Conservation (phyloP, 768 basidiomycete species). For the Kwoniella botswanensis region DNA sequence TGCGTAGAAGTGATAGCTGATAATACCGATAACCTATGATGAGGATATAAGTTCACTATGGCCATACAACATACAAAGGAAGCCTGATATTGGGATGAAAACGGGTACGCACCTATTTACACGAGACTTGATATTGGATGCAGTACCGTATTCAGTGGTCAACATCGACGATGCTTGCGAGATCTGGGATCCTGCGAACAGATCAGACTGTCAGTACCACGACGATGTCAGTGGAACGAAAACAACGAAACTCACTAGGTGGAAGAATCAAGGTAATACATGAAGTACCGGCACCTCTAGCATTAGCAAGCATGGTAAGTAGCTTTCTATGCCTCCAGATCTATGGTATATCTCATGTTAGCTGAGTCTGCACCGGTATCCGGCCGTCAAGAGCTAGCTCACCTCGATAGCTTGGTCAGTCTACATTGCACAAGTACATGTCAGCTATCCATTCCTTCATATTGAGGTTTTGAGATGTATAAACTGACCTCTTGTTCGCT, state of each 20-base stretch:
- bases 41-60: not conserved
- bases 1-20: slow-evolving; percentile 98
- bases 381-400: not conserved
- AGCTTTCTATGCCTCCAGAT: slow-evolving; percentile 93
- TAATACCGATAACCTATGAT: slow-evolving; percentile 73
- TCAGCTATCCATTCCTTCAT: slow-evolving; percentile 4
- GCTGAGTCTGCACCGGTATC: not conserved
- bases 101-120: slow-evolving; percentile 45
- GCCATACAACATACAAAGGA: not conserved
- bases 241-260: slow-evolving; percentile 62
- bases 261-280: slow-evolving; percentile 99
- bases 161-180: slow-evolving; percentile 93
- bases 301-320: slow-evolving; percentile 94
- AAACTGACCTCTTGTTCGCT: slow-evolving; percentile 32
- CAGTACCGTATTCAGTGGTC: slow-evolving; percentile 96
- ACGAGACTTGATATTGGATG: slow-evolving; percentile 99
- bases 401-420: slow-evolving; percentile 53
- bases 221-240: not conserved
- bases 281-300: slow-evolving; percentile 94
- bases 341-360: slow-evolving; percentile 23
- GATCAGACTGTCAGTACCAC: not conserved
- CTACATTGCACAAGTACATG: slow-evolving; percentile 13
- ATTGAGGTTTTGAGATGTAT: not conserved
- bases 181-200: slow-evolving; percentile 69
- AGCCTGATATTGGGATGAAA: not conserved